phyloP scores from a whole-genome alignment of 148 eudicot species.

The Euryodendron excelsum region DNA sequence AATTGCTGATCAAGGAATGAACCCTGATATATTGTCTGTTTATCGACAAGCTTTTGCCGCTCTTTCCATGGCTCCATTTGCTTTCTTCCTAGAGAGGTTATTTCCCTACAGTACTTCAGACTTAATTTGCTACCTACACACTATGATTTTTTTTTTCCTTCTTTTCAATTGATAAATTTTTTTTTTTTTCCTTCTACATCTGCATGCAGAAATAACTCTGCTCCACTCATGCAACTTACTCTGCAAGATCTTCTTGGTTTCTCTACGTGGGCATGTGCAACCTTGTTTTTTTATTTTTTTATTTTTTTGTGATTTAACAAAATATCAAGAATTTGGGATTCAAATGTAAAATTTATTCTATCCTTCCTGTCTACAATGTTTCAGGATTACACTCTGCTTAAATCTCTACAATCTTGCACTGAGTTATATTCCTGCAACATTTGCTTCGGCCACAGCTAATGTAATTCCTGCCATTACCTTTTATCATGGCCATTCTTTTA shows the following conservation, averaged over 20 bases:
- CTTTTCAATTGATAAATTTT: background rate
- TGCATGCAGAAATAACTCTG: constrained; percentile 33
- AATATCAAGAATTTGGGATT: background rate
- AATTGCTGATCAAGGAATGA: constrained; percentile 31
- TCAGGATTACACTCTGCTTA: constrained; percentile 30
- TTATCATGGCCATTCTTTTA: constrained; percentile 27
- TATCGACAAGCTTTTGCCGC: constrained; percentile 40
- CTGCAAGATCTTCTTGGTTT: constrained; percentile 28
- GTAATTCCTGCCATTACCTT: constrained; percentile 36
- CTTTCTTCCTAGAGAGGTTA: constrained; percentile 39
- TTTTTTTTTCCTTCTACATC: background rate
- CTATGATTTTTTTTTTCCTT: background rate
- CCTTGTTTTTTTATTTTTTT: too few relatives aligned
- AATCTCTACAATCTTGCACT: constrained; percentile 25
- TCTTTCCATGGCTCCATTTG: constrained; percentile 33
- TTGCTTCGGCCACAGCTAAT: constrained; percentile 28
- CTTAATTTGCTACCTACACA: background rate
- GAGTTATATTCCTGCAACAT: constrained; percentile 28
- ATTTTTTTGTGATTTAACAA: too few relatives aligned
- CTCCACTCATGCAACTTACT: constrained; percentile 23
- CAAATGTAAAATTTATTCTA: background rate
- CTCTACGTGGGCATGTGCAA: background rate
- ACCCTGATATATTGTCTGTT: constrained; percentile 30
- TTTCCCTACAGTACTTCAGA: background rate
- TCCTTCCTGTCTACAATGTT: too few relatives aligned